Conservation (phyloP, 148 eudicot species). For the Dianthus caryophyllus region DNA sequence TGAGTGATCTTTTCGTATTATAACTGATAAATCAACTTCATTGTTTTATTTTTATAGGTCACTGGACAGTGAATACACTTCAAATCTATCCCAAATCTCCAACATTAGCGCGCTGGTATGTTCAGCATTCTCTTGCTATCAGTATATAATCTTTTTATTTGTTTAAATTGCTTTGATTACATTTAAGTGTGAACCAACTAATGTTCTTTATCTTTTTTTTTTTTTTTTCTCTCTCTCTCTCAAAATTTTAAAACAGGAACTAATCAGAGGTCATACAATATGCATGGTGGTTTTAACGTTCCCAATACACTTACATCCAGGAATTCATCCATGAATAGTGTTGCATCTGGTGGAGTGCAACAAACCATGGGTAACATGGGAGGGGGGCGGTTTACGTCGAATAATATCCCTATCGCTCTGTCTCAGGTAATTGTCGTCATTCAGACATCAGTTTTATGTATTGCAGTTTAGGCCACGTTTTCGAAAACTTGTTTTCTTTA, state of each 20-base stretch:
- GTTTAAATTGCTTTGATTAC: slow-evolving; percentile 10
- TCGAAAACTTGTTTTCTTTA: background rate
- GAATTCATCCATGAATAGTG: slow-evolving; percentile 61
- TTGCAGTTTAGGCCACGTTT: background rate
- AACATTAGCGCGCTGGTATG: background rate
- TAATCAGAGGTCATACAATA: slow-evolving; percentile 58
- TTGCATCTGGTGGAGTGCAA: slow-evolving; percentile 81
- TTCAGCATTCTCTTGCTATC: background rate
- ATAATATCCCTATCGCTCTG: slow-evolving; percentile 61
- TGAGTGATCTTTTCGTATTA: background rate
- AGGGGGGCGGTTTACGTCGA: slow-evolving; percentile 76
- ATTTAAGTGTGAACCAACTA: background rate
- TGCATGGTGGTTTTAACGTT: slow-evolving; percentile 73
- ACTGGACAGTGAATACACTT: background rate
- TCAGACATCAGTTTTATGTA: background rate
- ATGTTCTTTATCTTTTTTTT: too few species aligned
- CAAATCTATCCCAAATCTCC: background rate
- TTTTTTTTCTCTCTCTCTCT: too few species aligned
- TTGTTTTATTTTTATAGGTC: background rate
- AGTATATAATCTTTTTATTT: background rate
- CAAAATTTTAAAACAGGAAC: slow-evolving; percentile 37
- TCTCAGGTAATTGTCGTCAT: slow-evolving; percentile 52
- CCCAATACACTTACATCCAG: slow-evolving; percentile 75
- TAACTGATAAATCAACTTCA: background rate
- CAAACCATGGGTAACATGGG: slow-evolving; percentile 66